phyloP scores from a whole-genome alignment of 345 rosid genomes.

The Boechera stricta region DNA sequence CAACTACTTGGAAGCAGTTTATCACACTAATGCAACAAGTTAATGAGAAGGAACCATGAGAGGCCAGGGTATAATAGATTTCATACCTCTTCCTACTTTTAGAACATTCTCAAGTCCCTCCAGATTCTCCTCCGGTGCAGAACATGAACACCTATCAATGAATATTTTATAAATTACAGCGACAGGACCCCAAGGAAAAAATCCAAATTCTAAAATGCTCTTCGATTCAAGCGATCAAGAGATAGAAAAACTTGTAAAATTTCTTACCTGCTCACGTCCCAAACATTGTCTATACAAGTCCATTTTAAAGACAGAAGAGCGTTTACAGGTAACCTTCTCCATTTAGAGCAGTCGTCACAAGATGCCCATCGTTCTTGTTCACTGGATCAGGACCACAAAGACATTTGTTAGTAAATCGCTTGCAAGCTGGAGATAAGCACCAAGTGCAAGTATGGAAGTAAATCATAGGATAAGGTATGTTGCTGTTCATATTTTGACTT shows the following conservation, averaged over 20 bases:
- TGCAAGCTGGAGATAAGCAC: constrained; percentile 7
- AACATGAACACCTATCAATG: constrained; percentile 65
- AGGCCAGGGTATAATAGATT: constrained; percentile 2
- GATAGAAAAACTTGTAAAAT: background rate
- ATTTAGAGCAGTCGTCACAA: constrained; percentile 86
- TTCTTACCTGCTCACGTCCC: constrained; percentile 72
- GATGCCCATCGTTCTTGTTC: constrained; percentile 81
- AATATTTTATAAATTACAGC: constrained; percentile 3
- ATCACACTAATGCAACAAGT: constrained; percentile 10
- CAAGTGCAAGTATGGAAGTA: constrained; percentile 21
- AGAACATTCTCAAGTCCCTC: constrained; percentile 70
- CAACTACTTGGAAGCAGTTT: constrained; percentile 16
- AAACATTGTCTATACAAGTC: constrained; percentile 74
- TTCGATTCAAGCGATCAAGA: background rate
- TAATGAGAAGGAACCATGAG: constrained; percentile 12
- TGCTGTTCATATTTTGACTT: constrained; percentile 8
- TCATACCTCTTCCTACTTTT: constrained; percentile 62
- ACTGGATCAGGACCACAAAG: constrained; percentile 49
- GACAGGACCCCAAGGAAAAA: constrained; percentile 6
- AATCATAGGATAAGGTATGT: background rate
- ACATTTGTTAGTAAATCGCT: constrained; percentile 11
- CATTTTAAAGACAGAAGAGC: constrained; percentile 79
- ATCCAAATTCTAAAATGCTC: background rate
- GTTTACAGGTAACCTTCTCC: constrained; percentile 77
- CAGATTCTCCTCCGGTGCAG: constrained; percentile 62